These are phyloP conservation scores for Fragaria vesca DNA, from an alignment of 306 rosid species.

Conservation along the genomic window DNA sequence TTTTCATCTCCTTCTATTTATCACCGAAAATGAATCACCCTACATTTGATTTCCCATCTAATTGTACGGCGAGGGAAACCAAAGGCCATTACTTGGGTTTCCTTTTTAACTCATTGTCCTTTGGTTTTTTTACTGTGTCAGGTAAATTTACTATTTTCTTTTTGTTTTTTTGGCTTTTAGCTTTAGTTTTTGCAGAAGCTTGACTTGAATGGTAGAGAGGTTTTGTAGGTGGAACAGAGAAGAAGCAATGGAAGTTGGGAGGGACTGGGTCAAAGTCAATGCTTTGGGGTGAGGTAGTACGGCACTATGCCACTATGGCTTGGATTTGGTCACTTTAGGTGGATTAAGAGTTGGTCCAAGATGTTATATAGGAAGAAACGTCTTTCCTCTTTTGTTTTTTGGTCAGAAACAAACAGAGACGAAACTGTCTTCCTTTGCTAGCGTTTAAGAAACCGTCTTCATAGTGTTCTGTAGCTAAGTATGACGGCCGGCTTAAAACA, in stretches of 20 bases:
- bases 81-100: not conserved
- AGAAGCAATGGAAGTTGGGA: not conserved
- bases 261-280: constrained; percentile 5
- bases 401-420: not conserved
- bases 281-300: not conserved
- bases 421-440: not conserved
- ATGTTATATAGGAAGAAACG: not conserved
- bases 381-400: not conserved
- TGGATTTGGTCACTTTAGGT: not conserved
- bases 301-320: not conserved
- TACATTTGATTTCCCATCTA: not conserved
- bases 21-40: not conserved
- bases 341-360: not conserved
- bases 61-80: not conserved
- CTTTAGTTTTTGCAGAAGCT: not conserved
- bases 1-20: not conserved
- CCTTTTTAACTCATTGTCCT: not conserved
- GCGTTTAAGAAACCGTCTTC: not conserved
- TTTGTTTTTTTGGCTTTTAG: not conserved
- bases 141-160: not conserved
- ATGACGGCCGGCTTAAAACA: no score
- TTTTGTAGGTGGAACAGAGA: not conserved
- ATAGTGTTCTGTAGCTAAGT: no score
- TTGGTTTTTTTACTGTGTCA: not conserved
- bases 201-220: constrained; percentile 8